Evolutionary conservation across 169 alveolate species (phyloP).

Genomic region (Babesia sp.): DNA sequence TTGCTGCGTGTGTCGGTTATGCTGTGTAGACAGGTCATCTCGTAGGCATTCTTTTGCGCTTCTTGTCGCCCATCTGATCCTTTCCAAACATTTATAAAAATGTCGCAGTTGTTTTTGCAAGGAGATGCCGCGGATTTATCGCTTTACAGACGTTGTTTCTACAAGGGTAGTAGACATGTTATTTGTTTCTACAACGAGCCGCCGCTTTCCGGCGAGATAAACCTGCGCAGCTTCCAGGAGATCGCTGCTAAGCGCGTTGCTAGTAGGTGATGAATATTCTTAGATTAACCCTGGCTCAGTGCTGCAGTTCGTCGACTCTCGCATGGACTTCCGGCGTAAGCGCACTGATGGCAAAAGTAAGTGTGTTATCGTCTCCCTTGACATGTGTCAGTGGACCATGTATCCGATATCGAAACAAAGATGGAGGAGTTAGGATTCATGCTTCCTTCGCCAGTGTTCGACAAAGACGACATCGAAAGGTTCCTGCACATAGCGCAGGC

Average conservation of each 20-base stretch:
- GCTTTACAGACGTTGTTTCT: constrained; percentile 55
- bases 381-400: constrained; percentile 30
- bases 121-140: constrained; percentile 12
- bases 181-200: constrained; percentile 70
- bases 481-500: constrained; percentile 71
- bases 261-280: constrained; percentile 5
- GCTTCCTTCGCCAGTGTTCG: constrained; percentile 67
- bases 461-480: constrained; percentile 66
- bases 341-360: constrained; percentile 24
- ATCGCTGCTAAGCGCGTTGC: constrained; percentile 80
- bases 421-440: constrained; percentile 74
- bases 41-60: neutral
- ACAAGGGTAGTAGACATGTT: constrained; percentile 67
- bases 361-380: neutral
- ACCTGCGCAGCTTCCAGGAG: constrained; percentile 78
- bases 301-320: constrained; percentile 58
- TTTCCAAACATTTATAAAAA: neutral
- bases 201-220: constrained; percentile 74
- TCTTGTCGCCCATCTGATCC: neutral
- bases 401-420: constrained; percentile 55
- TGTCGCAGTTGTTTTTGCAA: constrained; percentile 12
- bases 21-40: neutral
- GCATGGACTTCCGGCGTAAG: constrained; percentile 28
- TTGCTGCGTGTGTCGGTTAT: neutral
- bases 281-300: constrained; percentile 9